Base-by-base conservation (phyloP, 2,329 filamentous ascomycete species). In the Aspergillus sp. region DNA sequence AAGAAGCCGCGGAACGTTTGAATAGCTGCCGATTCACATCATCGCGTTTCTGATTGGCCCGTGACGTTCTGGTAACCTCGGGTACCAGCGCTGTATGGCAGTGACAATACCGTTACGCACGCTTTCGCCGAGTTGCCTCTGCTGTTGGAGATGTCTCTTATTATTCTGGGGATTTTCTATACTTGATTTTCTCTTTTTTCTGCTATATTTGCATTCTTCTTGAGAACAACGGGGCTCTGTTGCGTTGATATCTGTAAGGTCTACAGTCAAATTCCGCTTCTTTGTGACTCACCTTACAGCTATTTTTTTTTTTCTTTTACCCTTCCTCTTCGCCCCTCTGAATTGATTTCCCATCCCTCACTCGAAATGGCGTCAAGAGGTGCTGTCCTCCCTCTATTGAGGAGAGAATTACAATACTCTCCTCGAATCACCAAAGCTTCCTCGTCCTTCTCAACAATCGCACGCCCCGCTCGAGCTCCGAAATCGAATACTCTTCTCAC, bases 291-390 rank as follows among this genome's bases (percentile, higher is more conserved):
- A 30, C 30, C 9, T 30, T 10, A 30, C 30, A 47, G 19, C 20
- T 39, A 44, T 27, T 42, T 43, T 12, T 32, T 32, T 47, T 17
- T 43, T 27, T 43, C 30, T 23, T 43, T 42, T 6, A 7, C 22
- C 23, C 15, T n/a, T n/a, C 41, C 3, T n/a, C 13, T 43, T 25
- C 41, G 12, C 33, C 33, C 35, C 37, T 39, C 37, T 12, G 25
- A 30, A 20, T 45, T 46, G 6, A 39, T 19, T 2, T 12, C 37
- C 37, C n/a, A 15, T 43, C 44, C 33, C 38, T 20, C 47, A 46
- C n/a, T 45, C 49, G 48, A 51, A 43, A 72, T 73, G 70, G 68
- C 68, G 51, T 72, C 69, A 27, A 72, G 66, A 64, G 56, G 61
- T 50, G 61, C 65, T 41, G 58, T 66, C 37, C 51, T 69, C 56